Evolutionary conservation across 352 stramenopile genomes (phyloP), one percentile per base, ranked within the genome.

Genomic region (Globisporangium alternatum): DNA sequence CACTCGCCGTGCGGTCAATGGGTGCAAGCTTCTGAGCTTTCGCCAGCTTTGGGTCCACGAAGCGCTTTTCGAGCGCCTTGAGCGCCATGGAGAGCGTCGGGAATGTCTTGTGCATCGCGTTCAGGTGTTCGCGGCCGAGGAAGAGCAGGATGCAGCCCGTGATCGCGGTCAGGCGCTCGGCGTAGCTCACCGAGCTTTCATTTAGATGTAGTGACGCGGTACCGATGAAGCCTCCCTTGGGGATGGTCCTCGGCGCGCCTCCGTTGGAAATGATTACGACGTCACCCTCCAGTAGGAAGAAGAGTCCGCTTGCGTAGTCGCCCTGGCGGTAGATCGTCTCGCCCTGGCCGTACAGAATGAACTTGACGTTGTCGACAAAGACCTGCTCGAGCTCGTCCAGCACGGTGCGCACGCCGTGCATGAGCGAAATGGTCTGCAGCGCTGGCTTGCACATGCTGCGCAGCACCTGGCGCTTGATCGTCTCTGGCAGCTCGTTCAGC

Each of bases 51-150:
- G 76, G 70, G 10, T 70, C 71, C 8, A 82, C 69, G 3, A 86
- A 67, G 1, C 80, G 70, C 48, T 78, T 86, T 48, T 88, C 80
- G 4, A 89, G 56, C 6, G 81, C 66, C 61, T 85, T 83, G 25
- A 88, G 64, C 0, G 80, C 78, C 80, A 88, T 89, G 1, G 76
- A 88, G 41, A 88, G 67, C 1, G 75, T 86, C 0, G 78, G 75
- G 31, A 90, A 88, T 0, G 79, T 75, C 30, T 82, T 75, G 56
- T 91, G 80, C 76, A 89, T 87, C 0, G 70, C 61, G 7, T 83
- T 64, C 0, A 89, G 55, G 37, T 88, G 73, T 2, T 90, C 75
- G 1, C 78, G 78, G 0, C 76, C 79, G 1, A 90, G 35, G 51
- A 78, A 86, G 2, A 89, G 57, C 35, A 89, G 65, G 39, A 91